Evolutionary conservation across 164 flowering plant species (phyloP), one percentile per base, ranked within the genome.

Genomic region (Annona squamosa): DNA sequence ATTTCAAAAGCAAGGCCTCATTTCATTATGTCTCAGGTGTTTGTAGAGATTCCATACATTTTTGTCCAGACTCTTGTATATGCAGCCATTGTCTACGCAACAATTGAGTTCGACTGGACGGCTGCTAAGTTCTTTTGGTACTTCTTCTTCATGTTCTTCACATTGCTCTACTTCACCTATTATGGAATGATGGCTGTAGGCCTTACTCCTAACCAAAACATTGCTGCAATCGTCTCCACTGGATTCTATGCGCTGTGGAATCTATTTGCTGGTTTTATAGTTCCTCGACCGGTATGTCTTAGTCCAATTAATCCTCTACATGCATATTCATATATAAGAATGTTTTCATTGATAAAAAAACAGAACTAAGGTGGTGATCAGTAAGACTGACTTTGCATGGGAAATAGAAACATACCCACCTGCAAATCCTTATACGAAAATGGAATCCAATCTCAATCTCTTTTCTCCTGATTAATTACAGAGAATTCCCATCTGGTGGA

Each of bases 71-170:
- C 87, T 48, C 46, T 74, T 12, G 48, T 80, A 44, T 87, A 87
- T 61, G 76, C 77, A 17, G 48, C 82, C 41, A 75, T 87, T 46
- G 87, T 87, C 16, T 87, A 87, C 48, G 71, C 85, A 1, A 86
- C 87, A 88, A 86, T 86, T n/a, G 86, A 79, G 13, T 86, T 85
- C 59, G 89, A 74, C 1, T 78, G 80, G 80, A 74, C 74, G 5
- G 69, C 67, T 6, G 48, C 46, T 4, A 78, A 78, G 41, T 78
- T 74, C 74, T 78, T 78, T 7, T 78, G 80, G 77, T 71, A 74
- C 63, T 47, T 78, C 16, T 78, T 74, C 68, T 74, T 67, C 67
- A 74, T 74, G 80, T 74, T 46, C 72, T 68, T 72, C 72, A 71
- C 77, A 18, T 57, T 78, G 3, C 41, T 71, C 26, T 71, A 75